Conservation (phyloP, 1,139 yeast species). For the Kurtzmaniella quercitrusa region DNA sequence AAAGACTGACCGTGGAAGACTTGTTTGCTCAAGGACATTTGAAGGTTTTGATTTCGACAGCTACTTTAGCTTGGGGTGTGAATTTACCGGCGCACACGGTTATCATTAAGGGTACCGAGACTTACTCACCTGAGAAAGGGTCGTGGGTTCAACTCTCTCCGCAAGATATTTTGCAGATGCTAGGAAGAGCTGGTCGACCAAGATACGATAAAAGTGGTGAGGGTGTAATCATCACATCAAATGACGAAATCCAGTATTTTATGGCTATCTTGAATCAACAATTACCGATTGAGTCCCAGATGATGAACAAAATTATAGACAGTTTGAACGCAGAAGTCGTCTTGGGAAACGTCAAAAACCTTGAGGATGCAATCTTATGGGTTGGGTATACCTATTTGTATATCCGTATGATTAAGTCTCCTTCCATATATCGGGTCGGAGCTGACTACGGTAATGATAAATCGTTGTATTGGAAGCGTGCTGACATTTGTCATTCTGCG, state of each 20-base stretch:
- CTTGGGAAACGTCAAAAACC: slow-evolving; percentile 56
- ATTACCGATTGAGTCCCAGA: slow-evolving; percentile 87
- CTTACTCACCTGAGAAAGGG: slow-evolving; percentile 88
- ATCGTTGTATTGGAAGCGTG: slow-evolving; percentile 47
- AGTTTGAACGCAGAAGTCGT: slow-evolving; percentile 84
- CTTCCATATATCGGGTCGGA: slow-evolving; percentile 73
- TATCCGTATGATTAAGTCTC: slow-evolving; percentile 74
- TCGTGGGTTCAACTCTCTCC: slow-evolving; percentile 87
- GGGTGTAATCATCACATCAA: slow-evolving; percentile 88
- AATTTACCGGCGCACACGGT: slow-evolving; percentile 97
- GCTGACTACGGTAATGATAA: slow-evolving; percentile 56
- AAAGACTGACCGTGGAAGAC: slow-evolving; percentile 78
- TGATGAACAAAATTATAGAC: slow-evolving; percentile 69
- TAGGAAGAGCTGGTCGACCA: slow-evolving; percentile 97
- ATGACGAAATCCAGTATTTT: slow-evolving; percentile 81
- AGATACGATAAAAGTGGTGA: slow-evolving; percentile 90
- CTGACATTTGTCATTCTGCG: slow-evolving; percentile 76
- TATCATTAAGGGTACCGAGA: slow-evolving; percentile 90
- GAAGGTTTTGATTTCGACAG: slow-evolving; percentile 84
- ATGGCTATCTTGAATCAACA: slow-evolving; percentile 87
- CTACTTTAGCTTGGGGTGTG: slow-evolving; percentile 98
- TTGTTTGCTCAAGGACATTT: slow-evolving; percentile 84
- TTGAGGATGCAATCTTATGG: slow-evolving; percentile 77
- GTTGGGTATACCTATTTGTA: slow-evolving; percentile 73
- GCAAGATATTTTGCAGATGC: slow-evolving; percentile 92